A percentile compares a stretch with the other conserved stretches of the same genome.
phyloP scores from a whole-genome alignment of 2,329 filamentous ascomycete species.

The Aspergillus unguis region DNA sequence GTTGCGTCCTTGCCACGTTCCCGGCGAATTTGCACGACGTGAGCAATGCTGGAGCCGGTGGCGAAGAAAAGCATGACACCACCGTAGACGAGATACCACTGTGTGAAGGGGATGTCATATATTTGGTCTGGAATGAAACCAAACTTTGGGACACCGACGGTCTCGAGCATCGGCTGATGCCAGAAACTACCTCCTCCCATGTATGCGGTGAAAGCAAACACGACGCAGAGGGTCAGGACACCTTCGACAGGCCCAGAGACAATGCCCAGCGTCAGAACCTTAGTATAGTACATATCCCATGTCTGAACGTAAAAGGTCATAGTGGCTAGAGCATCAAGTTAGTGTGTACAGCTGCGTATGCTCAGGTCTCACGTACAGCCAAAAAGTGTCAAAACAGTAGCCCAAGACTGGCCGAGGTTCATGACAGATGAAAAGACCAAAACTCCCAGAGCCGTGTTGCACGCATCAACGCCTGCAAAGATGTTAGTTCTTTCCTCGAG shows the following conservation, averaged over 20 bases:
- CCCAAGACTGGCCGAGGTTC: conserved; percentile 91
- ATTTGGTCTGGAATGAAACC: conserved; percentile 65
- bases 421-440: conserved; percentile 88
- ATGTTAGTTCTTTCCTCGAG: not conserved
- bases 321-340: conserved; percentile 54
- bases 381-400: conserved; percentile 78
- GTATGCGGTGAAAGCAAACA: conserved; percentile 80
- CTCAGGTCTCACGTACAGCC: conserved; percentile 58
- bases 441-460: conserved; percentile 92
- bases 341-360: not conserved
- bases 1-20: conserved; percentile 67
- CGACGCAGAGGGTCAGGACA: conserved; percentile 73
- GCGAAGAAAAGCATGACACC: conserved; percentile 78
- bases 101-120: conserved; percentile 80
- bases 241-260: conserved; percentile 95
- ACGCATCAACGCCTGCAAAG: conserved; percentile 70
- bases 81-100: conserved; percentile 91
- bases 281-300: conserved; percentile 99
- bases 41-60: conserved; percentile 67
- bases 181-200: conserved; percentile 90
- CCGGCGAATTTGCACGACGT: conserved; percentile 79
- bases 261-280: conserved; percentile 86
- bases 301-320: conserved; percentile 99
- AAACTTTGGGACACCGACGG: conserved; percentile 64
- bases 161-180: conserved; percentile 75